Conservation (phyloP, 1,139 yeast species). For the Meyerozyma carpophila region DNA sequence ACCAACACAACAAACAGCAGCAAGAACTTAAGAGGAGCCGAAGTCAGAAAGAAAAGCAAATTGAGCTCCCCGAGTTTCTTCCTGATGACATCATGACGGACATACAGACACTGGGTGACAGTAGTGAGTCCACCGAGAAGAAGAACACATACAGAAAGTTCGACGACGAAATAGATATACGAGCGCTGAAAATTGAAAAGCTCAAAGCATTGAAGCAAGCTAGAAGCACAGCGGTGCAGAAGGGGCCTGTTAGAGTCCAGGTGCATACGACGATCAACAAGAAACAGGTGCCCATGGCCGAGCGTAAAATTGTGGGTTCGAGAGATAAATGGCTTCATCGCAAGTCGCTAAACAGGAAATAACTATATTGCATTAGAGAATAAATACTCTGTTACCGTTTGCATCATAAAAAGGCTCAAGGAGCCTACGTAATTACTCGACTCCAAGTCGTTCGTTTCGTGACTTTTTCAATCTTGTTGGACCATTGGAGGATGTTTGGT, state of each 20-base stretch:
- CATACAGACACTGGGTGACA: constrained; percentile 7
- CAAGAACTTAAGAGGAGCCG: constrained; percentile 30
- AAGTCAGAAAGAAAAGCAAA: constrained; percentile 13
- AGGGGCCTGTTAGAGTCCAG: constrained; percentile 55
- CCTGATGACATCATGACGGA: constrained; percentile 43
- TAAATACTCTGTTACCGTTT: not conserved
- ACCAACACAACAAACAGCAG: constrained; percentile 46
- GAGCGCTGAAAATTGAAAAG: constrained; percentile 34
- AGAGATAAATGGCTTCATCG: constrained; percentile 60
- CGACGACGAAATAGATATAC: constrained; percentile 20
- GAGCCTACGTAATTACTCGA: not conserved
- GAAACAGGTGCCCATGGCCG: constrained; percentile 43
- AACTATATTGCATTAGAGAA: constrained; percentile 3
- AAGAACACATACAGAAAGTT: constrained; percentile 12
- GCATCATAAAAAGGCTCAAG: too few relatives aligned
- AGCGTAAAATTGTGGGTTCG: constrained; percentile 32
- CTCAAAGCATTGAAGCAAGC: constrained; percentile 35
- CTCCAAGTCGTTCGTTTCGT: constrained; percentile 3
- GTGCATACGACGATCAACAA: constrained; percentile 26
- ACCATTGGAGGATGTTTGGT: not conserved
- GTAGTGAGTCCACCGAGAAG: constrained; percentile 6
- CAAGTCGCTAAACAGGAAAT: constrained; percentile 41
- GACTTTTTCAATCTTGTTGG: not conserved
- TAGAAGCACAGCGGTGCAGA: constrained; percentile 33
- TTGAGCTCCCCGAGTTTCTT: constrained; percentile 42